Percentiles rank a stretch among this genome's conserved stretches.
phyloP scores from a whole-genome alignment of 371 early-diverging fungal species.

The Lichtheimia ramosa region DNA sequence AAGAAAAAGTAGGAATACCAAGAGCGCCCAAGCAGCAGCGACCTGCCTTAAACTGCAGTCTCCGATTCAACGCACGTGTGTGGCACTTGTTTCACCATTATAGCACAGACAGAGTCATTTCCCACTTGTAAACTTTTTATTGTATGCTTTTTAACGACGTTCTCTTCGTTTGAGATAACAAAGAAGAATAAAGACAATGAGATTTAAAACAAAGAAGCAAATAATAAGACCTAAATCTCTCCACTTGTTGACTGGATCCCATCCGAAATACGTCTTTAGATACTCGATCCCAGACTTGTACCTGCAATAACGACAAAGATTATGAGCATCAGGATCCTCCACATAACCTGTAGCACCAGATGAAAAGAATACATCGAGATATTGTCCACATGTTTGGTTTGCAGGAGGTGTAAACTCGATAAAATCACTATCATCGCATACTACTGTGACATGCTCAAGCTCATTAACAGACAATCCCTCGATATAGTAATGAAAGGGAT shows the following conservation, averaged over 20 bases:
- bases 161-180: conserved; percentile 21
- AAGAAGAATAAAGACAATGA: conserved; percentile 28
- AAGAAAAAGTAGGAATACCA: no score
- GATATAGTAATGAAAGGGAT: conserved; percentile 66
- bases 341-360: conserved; percentile 54
- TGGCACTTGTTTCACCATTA: no score
- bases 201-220: conserved; percentile 49
- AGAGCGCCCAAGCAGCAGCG: no score
- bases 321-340: conserved; percentile 39
- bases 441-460: conserved; percentile 42
- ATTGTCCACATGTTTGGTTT: conserved; percentile 58
- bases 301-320: conserved; percentile 61
- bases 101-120: no score
- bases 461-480: conserved; percentile 72
- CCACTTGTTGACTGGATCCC: conserved; percentile 58
- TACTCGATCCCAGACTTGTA: conserved; percentile 56
- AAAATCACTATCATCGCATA: conserved; percentile 50
- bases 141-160: conserved; percentile 17
- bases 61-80: no score
- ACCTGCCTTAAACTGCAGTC: no score
- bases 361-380: conserved; percentile 48
- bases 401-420: conserved; percentile 52
- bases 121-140: no score
- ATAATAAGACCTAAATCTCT: conserved; percentile 63
- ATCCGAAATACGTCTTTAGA: conserved; percentile 18